Evolutionary conservation across 2,329 filamentous ascomycete species (phyloP).

Genomic region (Calonectria hongkongensis): DNA sequence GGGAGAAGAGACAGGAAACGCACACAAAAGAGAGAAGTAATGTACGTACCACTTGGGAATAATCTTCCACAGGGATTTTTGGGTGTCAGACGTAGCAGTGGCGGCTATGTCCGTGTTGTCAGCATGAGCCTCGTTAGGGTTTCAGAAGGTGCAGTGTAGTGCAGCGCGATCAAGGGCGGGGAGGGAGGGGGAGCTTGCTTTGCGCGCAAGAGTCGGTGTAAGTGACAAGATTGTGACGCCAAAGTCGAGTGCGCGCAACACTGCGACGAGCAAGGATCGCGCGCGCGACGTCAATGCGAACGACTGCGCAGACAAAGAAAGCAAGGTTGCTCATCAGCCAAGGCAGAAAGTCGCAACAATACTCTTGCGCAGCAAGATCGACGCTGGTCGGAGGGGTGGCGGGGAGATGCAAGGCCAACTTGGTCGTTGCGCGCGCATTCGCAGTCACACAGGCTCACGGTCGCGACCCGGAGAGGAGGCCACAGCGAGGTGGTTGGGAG

Average conservation of each 20-base stretch:
- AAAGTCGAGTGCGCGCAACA: constrained; percentile 35
- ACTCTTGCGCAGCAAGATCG: constrained; percentile 32
- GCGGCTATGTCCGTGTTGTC: constrained; percentile 51
- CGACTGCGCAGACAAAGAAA: constrained; percentile 12
- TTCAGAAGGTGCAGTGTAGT: constrained; percentile 36
- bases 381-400: constrained; percentile 31
- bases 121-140: constrained; percentile 46
- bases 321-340: constrained; percentile 19
- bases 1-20: constrained; percentile 37
- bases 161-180: constrained; percentile 33
- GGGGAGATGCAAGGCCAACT: constrained; percentile 32
- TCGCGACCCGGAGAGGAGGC: constrained; percentile 31
- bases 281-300: constrained; percentile 35
- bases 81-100: constrained; percentile 37
- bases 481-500: constrained; percentile 37
- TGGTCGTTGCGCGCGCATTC: constrained; percentile 24
- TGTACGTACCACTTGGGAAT: constrained; percentile 49
- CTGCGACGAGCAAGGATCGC: constrained; percentile 33
- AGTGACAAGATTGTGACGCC: constrained; percentile 46
- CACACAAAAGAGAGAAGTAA: constrained; percentile 35
- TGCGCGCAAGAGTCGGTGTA: constrained; percentile 52
- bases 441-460: constrained; percentile 21
- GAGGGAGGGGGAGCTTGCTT: constrained; percentile 36
- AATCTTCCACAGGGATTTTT: constrained; percentile 34
- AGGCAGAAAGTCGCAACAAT: constrained; percentile 35